These are phyloP conservation scores for Leccinum aurantiacum DNA, from an alignment of 768 basidiomycete genomes.

Conservation along the genomic window DNA sequence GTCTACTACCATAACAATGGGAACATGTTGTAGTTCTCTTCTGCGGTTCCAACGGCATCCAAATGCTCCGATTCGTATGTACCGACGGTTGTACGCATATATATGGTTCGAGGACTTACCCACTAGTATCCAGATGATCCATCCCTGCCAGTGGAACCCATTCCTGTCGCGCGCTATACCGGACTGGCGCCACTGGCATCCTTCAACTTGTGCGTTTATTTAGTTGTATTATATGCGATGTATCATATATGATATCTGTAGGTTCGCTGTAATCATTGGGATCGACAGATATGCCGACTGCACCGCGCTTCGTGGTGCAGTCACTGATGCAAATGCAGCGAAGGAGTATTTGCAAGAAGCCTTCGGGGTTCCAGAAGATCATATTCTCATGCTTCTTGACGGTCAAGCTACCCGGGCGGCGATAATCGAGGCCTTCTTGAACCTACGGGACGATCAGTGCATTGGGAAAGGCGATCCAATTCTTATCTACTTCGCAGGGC, in stretches of 20 bases:
- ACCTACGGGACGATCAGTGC: constrained; percentile 27
- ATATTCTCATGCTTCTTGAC: constrained; percentile 40
- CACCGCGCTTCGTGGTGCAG: constrained; percentile 35
- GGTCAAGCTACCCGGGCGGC: constrained; percentile 35
- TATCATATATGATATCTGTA: neutral
- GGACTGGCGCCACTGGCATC: no score
- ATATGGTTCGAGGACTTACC: neutral
- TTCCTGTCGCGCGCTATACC: neutral
- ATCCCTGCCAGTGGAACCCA: neutral
- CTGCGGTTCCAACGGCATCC: neutral
- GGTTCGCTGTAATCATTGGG: constrained; percentile 43
- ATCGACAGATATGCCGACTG: constrained; percentile 39
- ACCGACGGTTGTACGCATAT: neutral
- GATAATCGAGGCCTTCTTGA: constrained; percentile 32
- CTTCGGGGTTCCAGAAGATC: constrained; percentile 31
- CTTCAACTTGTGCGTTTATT: neutral
- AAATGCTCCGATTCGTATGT: neutral
- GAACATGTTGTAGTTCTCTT: neutral
- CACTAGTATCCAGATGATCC: neutral
- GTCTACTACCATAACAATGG: neutral
- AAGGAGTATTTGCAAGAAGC: constrained; percentile 31
- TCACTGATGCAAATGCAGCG: constrained; percentile 40
- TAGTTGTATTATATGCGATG: neutral
- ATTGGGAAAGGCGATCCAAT: constrained; percentile 34
- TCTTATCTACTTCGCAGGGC: constrained; percentile 46